These are phyloP conservation scores for Trypanosoma congolense DNA, from an alignment of 208 protist genomes.

Conservation along the genomic window DNA sequence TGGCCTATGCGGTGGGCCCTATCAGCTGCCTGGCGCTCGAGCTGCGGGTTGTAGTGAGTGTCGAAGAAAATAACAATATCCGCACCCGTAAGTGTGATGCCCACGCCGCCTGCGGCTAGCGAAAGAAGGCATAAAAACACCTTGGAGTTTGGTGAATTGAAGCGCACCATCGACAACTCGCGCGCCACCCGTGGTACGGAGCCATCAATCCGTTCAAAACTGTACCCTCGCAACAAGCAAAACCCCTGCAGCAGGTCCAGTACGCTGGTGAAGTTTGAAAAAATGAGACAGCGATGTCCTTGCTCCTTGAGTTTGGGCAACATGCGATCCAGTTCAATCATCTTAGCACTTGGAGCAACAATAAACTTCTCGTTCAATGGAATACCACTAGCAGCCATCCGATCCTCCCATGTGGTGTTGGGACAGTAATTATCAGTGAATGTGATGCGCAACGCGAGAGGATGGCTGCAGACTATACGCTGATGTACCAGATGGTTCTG, in stretches of 20 bases:
- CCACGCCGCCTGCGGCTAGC: slow-evolving; percentile 97
- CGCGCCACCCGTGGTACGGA: slow-evolving; percentile 77
- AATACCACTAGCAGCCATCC: slow-evolving; percentile 51
- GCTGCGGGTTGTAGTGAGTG: slow-evolving; percentile 97
- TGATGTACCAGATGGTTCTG: slow-evolving; percentile 70
- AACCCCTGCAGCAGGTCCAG: slow-evolving; percentile 85
- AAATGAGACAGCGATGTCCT: slow-evolving; percentile 86
- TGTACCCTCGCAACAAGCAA: slow-evolving; percentile 61
- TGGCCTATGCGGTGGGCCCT: slow-evolving; percentile 95
- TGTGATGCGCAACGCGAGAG: slow-evolving; percentile 68
- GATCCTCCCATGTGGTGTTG: slow-evolving; percentile 24
- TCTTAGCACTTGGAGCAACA: slow-evolving; percentile 86
- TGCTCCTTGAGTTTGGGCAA: slow-evolving; percentile 72
- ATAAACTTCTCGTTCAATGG: slow-evolving; percentile 52
- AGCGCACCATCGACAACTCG: slow-evolving; percentile 92
- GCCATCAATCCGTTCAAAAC: slow-evolving; percentile 83
- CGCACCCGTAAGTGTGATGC: slow-evolving; percentile 96
- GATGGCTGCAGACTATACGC: slow-evolving; percentile 82
- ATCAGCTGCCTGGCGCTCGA: slow-evolving; percentile 96
- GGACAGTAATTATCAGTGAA: slow-evolving; percentile 29
- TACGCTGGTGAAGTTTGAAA: slow-evolving; percentile 87
- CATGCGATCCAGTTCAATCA: slow-evolving; percentile 91
- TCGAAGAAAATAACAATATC: slow-evolving; percentile 96
- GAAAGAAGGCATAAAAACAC: slow-evolving; percentile 96
- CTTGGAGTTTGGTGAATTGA: slow-evolving; percentile 77